Percentiles rank a stretch among this genome's conserved stretches.
phyloP scores from a whole-genome alignment of 306 rosid species.

The Pueraria montana region DNA sequence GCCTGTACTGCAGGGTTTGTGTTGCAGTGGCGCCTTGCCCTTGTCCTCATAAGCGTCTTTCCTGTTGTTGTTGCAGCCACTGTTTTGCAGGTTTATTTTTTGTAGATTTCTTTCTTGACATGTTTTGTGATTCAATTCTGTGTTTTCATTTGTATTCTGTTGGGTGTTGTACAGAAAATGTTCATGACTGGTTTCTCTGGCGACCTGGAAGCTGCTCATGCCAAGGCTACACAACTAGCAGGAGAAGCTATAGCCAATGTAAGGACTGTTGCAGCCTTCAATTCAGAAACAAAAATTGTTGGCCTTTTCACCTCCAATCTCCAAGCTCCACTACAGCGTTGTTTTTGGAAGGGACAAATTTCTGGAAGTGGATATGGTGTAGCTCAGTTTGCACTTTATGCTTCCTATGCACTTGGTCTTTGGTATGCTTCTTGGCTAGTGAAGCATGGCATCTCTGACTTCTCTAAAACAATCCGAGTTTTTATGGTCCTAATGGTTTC shows the following conservation, averaged over 20 bases:
- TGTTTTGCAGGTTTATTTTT: slow-evolving; percentile 81
- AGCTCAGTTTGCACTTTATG: slow-evolving; percentile 96
- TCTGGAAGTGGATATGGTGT: slow-evolving; percentile 97
- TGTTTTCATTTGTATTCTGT: slow-evolving; percentile 23
- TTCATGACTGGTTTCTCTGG: slow-evolving; percentile 98
- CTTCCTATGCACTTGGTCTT: slow-evolving; percentile 96
- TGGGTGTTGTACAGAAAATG: slow-evolving; percentile 80
- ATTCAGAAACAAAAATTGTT: slow-evolving; percentile 89
- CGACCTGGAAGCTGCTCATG: slow-evolving; percentile 93
- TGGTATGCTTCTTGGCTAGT: slow-evolving; percentile 99
- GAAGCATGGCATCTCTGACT: slow-evolving; percentile 94
- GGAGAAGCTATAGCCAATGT: slow-evolving; percentile 99
- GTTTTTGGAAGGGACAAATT: slow-evolving; percentile 99
- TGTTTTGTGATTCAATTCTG: slow-evolving; percentile 24
- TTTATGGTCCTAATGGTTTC: slow-evolving; percentile 99
- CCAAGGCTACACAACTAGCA: slow-evolving; percentile 94
- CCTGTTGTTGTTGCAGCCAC: slow-evolving; percentile 99
- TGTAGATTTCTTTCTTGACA: not conserved
- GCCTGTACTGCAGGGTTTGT: slow-evolving; percentile 99
- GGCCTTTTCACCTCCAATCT: slow-evolving; percentile 86
- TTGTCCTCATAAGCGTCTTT: slow-evolving; percentile 93
- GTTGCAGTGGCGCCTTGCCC: slow-evolving; percentile 99
- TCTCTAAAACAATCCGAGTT: slow-evolving; percentile 91
- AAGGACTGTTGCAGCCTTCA: slow-evolving; percentile 96
- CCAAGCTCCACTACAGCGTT: slow-evolving; percentile 75